phyloP scores from a whole-genome alignment of 352 stramenopile species.

The Pythium volutum region DNA sequence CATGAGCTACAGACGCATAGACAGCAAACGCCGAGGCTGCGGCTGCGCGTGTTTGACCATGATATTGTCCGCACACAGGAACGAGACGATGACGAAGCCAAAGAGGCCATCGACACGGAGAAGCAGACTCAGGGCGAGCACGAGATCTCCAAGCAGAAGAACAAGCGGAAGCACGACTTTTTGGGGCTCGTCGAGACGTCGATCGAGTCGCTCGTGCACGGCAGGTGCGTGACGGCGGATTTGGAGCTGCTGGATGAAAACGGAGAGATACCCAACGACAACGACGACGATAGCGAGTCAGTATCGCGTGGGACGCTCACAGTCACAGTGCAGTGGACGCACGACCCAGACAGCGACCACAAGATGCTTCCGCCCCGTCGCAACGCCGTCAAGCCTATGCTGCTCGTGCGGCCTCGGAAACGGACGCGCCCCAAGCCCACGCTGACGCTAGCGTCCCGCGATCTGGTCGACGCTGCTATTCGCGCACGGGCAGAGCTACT shows the following conservation, averaged over 20 bases:
- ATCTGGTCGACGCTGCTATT: not conserved
- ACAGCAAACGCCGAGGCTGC: not conserved
- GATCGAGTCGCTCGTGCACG: conserved; percentile 44
- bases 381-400: conserved; percentile 19
- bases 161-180: conserved; percentile 36
- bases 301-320: conserved; percentile 38
- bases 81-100: conserved; percentile 9
- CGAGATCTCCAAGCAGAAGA: not conserved
- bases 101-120: conserved; percentile 2
- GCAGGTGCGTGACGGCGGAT: conserved; percentile 37
- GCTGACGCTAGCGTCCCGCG: not conserved
- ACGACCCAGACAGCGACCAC: conserved; percentile 20
- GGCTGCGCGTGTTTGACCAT: conserved; percentile 36
- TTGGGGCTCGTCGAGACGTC: conserved; percentile 40
- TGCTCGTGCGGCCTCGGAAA: conserved; percentile 19
- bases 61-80: conserved; percentile 28
- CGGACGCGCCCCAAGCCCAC: conserved; percentile 14
- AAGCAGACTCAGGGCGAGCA: conserved; percentile 3
- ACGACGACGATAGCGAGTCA: conserved; percentile 5
- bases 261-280: not conserved
- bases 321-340: conserved; percentile 56
- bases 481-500: not conserved
- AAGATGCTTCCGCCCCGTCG: conserved; percentile 1
- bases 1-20: conserved; percentile 12
- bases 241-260: conserved; percentile 33